Conservation (phyloP, 441 rosid species). For the Gossypium lobatum region DNA sequence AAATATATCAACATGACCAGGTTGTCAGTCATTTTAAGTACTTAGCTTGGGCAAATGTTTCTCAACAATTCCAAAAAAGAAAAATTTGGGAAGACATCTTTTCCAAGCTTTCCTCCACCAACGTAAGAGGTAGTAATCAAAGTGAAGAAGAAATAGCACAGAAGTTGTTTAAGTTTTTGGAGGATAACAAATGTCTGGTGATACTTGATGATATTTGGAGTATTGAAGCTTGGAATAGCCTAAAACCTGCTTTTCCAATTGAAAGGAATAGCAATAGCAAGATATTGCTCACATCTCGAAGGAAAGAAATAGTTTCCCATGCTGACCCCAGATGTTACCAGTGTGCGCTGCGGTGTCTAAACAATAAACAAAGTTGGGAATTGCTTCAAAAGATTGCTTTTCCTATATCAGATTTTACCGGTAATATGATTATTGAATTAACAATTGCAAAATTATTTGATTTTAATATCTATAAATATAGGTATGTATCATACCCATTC, state of each 20-base stretch:
- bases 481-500: too few species aligned
- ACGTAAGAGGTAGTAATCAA: background rate
- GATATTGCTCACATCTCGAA: conserved; percentile 24
- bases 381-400: conserved; percentile 8
- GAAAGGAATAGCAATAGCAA: conserved; percentile 11
- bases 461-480: too few species aligned
- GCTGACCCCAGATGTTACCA: background rate
- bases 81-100: conserved; percentile 25
- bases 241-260: conserved; percentile 15
- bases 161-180: conserved; percentile 14
- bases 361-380: background rate
- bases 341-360: background rate
- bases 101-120: background rate
- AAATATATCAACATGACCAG: conserved; percentile 9
- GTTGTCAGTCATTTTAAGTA: conserved; percentile 18
- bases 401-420: background rate
- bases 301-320: conserved; percentile 14
- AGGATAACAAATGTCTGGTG: conserved; percentile 23
- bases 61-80: conserved; percentile 22
- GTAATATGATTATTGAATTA: background rate
- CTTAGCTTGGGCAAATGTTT: conserved; percentile 29
- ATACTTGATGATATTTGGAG: conserved; percentile 28
- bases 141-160: conserved; percentile 21
- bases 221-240: conserved; percentile 13
- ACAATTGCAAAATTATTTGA: too few species aligned